Conservation (phyloP, 2,329 filamentous ascomycete genomes). For the Verruconis gallopava region DNA sequence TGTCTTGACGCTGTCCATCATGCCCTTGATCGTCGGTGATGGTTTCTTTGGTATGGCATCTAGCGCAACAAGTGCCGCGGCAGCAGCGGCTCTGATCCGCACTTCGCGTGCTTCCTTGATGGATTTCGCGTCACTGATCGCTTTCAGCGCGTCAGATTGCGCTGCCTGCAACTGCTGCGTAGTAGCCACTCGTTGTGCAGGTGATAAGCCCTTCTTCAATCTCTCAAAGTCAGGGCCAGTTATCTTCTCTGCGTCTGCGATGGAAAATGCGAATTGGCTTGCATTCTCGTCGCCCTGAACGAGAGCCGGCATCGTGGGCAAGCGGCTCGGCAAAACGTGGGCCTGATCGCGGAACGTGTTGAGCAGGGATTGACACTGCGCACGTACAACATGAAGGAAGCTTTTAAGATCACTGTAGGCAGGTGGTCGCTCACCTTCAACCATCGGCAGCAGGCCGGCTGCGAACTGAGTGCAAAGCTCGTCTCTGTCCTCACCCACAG, state of each 20-base stretch:
- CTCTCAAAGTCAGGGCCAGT: conserved; percentile 74
- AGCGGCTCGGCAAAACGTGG: conserved; percentile 59
- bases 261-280: conserved; percentile 82
- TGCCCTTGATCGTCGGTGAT: conserved; percentile 79
- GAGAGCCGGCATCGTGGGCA: conserved; percentile 75
- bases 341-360: conserved; percentile 87
- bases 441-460: conserved; percentile 55
- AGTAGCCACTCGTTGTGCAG: conserved; percentile 75
- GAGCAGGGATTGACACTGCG: conserved; percentile 80
- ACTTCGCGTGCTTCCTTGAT: conserved; percentile 74
- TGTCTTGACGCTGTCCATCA: conserved; percentile 96
- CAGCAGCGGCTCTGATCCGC: conserved; percentile 73
- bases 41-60: conserved; percentile 84
- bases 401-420: conserved; percentile 85
- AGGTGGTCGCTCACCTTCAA: conserved; percentile 67
- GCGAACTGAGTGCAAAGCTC: conserved; percentile 46
- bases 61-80: conserved; percentile 80
- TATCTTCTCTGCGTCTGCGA: conserved; percentile 78
- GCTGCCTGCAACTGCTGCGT: conserved; percentile 68
- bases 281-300: conserved; percentile 89
- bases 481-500: conserved; percentile 24
- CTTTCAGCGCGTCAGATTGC: conserved; percentile 52
- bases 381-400: conserved; percentile 76
- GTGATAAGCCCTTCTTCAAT: conserved; percentile 77
- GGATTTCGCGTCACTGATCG: conserved; percentile 66